These are phyloP conservation scores for Tuber borchii DNA, from an alignment of 495 filamentous ascomycete species.

Conservation along the genomic window DNA sequence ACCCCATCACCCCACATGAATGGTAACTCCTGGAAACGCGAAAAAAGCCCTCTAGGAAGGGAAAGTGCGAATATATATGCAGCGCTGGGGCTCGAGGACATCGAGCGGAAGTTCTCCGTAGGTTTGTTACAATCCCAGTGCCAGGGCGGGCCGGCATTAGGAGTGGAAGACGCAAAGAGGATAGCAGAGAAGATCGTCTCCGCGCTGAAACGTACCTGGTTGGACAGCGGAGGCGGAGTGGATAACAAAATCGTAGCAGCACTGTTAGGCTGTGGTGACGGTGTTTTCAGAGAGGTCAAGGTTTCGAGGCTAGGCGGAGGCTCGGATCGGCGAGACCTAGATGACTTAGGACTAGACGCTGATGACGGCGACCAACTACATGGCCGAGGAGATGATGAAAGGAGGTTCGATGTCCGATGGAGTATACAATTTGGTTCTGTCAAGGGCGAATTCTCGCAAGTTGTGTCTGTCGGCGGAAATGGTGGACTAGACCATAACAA, in stretches of 20 bases:
- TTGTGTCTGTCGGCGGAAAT: slow-evolving; percentile 22
- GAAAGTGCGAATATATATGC: slow-evolving; percentile 16
- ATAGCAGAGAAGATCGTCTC: slow-evolving; percentile 36
- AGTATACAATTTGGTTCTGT: slow-evolving; percentile 30
- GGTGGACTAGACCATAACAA: slow-evolving; percentile 17
- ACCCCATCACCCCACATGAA: slow-evolving; percentile 32
- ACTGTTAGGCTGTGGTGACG: slow-evolving; percentile 23
- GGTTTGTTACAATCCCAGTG: slow-evolving; percentile 26
- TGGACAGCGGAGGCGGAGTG: slow-evolving; percentile 14
- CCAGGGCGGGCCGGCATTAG: slow-evolving; percentile 8
- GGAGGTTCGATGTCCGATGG: slow-evolving; percentile 35
- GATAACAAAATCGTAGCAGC: slow-evolving; percentile 32
- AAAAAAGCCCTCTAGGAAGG: slow-evolving; percentile 27
- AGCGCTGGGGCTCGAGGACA: slow-evolving; percentile 15
- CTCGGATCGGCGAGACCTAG: slow-evolving; percentile 19
- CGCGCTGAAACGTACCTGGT: slow-evolving; percentile 28
- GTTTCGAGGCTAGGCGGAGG: slow-evolving; percentile 16
- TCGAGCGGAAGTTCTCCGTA: slow-evolving; percentile 33
- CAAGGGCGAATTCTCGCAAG: slow-evolving; percentile 39
- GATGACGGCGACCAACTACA: slow-evolving; percentile 14
- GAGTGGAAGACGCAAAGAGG: slow-evolving; percentile 32
- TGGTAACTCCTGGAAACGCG: slow-evolving; percentile 33
- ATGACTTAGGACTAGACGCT: slow-evolving; percentile 30
- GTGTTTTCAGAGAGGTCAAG: slow-evolving; percentile 19
- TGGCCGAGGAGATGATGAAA: slow-evolving; percentile 12